These are phyloP conservation scores for Lunasporangiospora selenospora DNA, from an alignment of 192 early-diverging fungal genomes.

Conservation along the genomic window DNA sequence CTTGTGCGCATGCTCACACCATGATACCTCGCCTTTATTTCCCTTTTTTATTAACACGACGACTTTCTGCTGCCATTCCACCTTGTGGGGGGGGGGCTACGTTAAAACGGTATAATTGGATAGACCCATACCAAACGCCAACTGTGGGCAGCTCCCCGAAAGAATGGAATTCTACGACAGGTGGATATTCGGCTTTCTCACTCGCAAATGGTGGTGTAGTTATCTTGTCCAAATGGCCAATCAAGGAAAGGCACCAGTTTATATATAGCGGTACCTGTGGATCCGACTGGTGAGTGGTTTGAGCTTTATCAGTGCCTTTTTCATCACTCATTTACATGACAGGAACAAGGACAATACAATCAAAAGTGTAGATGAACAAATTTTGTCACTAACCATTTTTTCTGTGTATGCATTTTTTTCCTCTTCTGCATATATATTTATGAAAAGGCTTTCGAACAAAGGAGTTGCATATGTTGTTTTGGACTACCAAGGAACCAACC, in stretches of 20 bases:
- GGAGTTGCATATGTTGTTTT: slow-evolving; percentile 6
- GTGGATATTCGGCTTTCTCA: neutral
- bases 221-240: slow-evolving; percentile 9
- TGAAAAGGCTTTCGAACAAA: slow-evolving; percentile 13
- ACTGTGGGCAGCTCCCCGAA: too few relatives aligned
- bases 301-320: too few relatives aligned
- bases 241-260: slow-evolving; percentile 10
- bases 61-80: too few relatives aligned
- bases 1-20: too few relatives aligned
- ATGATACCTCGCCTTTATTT: too few relatives aligned
- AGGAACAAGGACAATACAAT: too few relatives aligned
- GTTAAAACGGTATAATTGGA: too few relatives aligned
- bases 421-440: neutral
- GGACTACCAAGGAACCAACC: slow-evolving; percentile 9
- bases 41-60: too few relatives aligned
- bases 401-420: neutral
- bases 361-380: neutral
- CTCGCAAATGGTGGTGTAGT: slow-evolving; percentile 3
- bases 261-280: neutral
- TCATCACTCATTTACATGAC: too few relatives aligned
- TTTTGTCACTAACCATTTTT: neutral
- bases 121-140: neutral
- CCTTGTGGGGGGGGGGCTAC: too few relatives aligned
- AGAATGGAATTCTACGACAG: slow-evolving; percentile 3
- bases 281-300: neutral